Evolutionary conservation across 306 rosid genomes (phyloP), one percentile per base, ranked within the genome.

Genomic region (Rosa chinensis): DNA sequence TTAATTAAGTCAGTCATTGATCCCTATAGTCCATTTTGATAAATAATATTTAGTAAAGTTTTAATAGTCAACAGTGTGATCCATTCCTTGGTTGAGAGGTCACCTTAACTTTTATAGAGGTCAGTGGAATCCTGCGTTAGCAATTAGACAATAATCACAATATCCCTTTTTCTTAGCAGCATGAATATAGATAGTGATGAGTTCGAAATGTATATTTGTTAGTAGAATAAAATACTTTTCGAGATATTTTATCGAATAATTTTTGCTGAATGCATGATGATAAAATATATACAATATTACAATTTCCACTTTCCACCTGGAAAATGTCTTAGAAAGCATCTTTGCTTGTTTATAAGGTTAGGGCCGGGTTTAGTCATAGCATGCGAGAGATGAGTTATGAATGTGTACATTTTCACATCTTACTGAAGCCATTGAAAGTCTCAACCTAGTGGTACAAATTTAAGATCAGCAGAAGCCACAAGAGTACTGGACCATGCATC

Each of bases 91-190:
- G 39, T 61, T 35, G 66, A 61, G 66, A 23, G 66, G 39, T 25
- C 66, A 61, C 66, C 66, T 11, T 10, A 39, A 61, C 66, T 61
- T 61, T 61, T 25, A 25, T 23, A 61, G 66, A 0, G 37, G 17
- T 61, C 39, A 25, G 66, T 61, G 66, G 66, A 25, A 61, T 61
- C 39, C 39, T 61, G 39, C 66, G 66, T 61, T 61, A 61, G 66
- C 66, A 61, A 61, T 2, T 32, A 32, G 37, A 32, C 37, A 32
- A 32, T 32, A 32, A 32, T 32, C 37, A 32, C 37, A 56, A 20
- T 55, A 55, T 20, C 61, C 28, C 28, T 56, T n/a, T 56, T n/a
- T n/a, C 37, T 56, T 7, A 56, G 62, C 28, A 52, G 58, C 21
- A 52, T 52, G 58, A 52, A 44, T 44, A 32, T 32, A 32, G 37